Evolutionary conservation across 805 yeast species (phyloP), one percentile per base, ranked within the genome.

Genomic region (Teunomyces panamensis): DNA sequence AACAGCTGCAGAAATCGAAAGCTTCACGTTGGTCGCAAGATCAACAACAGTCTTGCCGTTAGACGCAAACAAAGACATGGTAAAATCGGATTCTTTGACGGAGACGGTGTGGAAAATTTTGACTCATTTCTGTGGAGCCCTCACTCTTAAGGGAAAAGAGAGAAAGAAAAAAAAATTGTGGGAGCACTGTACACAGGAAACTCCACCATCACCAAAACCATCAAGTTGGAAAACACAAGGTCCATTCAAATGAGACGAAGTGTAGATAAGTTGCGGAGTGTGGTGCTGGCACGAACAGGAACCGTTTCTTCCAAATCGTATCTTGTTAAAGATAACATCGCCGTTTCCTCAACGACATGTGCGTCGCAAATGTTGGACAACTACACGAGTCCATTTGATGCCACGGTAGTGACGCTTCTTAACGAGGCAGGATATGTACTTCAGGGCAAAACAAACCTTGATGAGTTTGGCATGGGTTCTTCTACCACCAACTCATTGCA

Each of bases 391-490:
- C 98, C 98, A 1, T 91, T 78, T 60, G 82, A 87, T 51, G 87
- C 97, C 9, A 88, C 97, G 0, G 87, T 84, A 2, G 81, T 81
- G 0, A 54, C 64, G 2, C 68, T 81, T 3, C 63, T 94, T n/a
- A 63, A 74, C 7, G 56, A 67, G 0, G 71, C 74, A 1, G 89
- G 90, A 0, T 76, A 79, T 11, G 52, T 59, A 0, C 59, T 83
- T 5, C 70, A 84, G 1, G 99, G 97, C 0, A 94, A 92, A 64
- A 78, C 95, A 2, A 94, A 92, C 56, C 73, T 94, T 80, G 99
- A 94, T 68, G 97, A 94, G 68, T 94, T 94, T 70, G 99, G 96
- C 2, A 94, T 94, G 99, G 99, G 99, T 9, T 83, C 88, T 9
- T 76, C 83, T 1, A 84, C 81, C 10, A 69, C 80, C 2, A 74